Base-by-base conservation (phyloP, 2,329 filamentous ascomycete genomes). In the Talaromyces rugulosus region DNA sequence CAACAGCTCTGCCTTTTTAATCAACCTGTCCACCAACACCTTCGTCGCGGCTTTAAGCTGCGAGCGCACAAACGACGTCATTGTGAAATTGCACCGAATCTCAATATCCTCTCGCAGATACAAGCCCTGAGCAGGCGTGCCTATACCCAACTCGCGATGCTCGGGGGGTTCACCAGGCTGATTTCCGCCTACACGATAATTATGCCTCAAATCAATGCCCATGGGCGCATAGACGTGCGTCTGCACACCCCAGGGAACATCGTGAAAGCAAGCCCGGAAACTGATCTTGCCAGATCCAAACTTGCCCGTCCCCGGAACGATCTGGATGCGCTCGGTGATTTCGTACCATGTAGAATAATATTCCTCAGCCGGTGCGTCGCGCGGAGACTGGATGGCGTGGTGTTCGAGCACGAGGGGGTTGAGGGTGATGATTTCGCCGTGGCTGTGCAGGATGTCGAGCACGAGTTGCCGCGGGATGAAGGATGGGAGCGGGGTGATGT, bases 201-300 rank as follows among this genome's bases (percentile, higher is more conserved):
- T 88, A 47, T 86, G 88, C 64, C 87, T 86, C 68, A 95, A 90
- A 65, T 94, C 86, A 59, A 95, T 83, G 18, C 90, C 90, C 71
- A 92, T 84, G 1, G 92, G 90, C 16, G 91, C 92, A 71, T 92
- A 93, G 70, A 88, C 87, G 73, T 96, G 91, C n/a, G 91, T 95
- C 77, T 92, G 89, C 34, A 96, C 75, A 16, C 91, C 91, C 60
- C 83, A 79, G 6, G 86, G 81, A 34, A 92, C 80, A 71, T 95
- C 85, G 75, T 91, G 85, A 72, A 96, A 95, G 68, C 89, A 91
- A 59, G 85, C 89, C 34, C 89, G 89, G 79, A 94, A 96, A 27
- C 82, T 85, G 61, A 95, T 83, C 70, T 89, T 85, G 62, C 88
- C 85, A 33, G 83, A 83, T 8, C 84, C 83, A 4, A 88, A 69